phyloP scores from a whole-genome alignment of 352 stramenopile species.

The Globisporangium nagaii region DNA sequence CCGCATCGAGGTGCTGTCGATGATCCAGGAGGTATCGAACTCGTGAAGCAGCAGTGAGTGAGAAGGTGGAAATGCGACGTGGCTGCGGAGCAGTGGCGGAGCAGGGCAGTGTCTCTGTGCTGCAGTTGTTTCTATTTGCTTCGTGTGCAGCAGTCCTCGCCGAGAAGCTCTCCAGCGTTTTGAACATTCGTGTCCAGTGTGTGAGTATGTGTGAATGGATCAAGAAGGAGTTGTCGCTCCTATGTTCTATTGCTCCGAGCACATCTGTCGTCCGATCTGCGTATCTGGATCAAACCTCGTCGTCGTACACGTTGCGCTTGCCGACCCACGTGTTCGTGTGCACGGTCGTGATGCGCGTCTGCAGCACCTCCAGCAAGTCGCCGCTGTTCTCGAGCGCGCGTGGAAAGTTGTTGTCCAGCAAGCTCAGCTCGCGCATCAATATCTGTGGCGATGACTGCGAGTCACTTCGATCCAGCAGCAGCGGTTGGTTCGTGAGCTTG shows the following conservation, averaged over 20 bases:
- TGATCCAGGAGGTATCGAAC: neutral
- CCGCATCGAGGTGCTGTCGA: constrained; percentile 13
- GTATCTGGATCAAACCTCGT: constrained; percentile 50
- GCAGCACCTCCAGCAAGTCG: constrained; percentile 22
- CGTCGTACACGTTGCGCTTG: constrained; percentile 76
- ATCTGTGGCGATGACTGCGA: neutral
- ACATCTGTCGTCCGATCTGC: constrained; percentile 1
- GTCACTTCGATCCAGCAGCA: too few species aligned
- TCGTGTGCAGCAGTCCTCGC: too few species aligned
- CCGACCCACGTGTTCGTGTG: constrained; percentile 59
- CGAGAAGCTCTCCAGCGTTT: too few species aligned
- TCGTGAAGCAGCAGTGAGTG: neutral
- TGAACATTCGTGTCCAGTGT: too few species aligned
- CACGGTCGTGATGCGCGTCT: constrained; percentile 30
- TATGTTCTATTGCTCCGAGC: neutral
- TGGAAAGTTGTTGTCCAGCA: constrained; percentile 73
- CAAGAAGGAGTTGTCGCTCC: neutral
- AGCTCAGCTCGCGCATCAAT: constrained; percentile 45
- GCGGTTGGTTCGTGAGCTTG: neutral
- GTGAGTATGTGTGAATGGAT: too few species aligned
- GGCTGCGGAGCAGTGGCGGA: neutral
- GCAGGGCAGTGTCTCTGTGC: neutral
- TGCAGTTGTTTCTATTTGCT: neutral
- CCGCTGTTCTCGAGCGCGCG: constrained; percentile 20
- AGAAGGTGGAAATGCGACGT: neutral